Conservation (phyloP, 2,329 filamentous ascomycete genomes). For the Colletotrichum phormii region DNA sequence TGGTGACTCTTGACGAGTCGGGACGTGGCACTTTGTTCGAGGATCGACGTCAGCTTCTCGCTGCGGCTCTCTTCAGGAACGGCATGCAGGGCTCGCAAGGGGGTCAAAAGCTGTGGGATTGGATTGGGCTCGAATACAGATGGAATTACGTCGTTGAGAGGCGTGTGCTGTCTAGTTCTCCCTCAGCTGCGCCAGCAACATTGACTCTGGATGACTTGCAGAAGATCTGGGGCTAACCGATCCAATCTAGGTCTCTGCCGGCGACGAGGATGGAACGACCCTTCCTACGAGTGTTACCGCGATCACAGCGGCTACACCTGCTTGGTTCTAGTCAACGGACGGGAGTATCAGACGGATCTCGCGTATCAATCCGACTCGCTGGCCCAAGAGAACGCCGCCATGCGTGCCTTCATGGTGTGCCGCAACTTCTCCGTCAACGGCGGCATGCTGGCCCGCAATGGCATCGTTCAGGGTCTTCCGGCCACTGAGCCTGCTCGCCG, state of each 20-base stretch:
- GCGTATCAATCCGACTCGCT: constrained; percentile 84
- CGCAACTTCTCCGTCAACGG: constrained; percentile 97
- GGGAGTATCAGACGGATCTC: constrained; percentile 93
- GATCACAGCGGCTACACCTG: constrained; percentile 84
- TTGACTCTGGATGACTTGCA: constrained; percentile 6
- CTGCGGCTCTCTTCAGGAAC: constrained; percentile 28
- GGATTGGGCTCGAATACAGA: constrained; percentile 50
- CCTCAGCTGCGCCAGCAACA: constrained; percentile 24
- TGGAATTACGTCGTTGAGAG: constrained; percentile 40
- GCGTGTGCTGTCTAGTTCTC: constrained; percentile 7
- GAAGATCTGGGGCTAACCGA: constrained; percentile 47
- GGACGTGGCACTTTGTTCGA: constrained; percentile 3
- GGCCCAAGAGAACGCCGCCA: constrained; percentile 92
- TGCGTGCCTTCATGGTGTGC: constrained; percentile 97
- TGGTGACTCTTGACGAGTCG: constrained; percentile 17
- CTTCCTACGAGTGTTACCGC: constrained; percentile 85
- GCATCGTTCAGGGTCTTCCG: constrained; percentile 75
- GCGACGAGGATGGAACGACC: constrained; percentile 93
- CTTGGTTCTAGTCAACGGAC: constrained; percentile 93
- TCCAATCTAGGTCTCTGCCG: constrained; percentile 83
- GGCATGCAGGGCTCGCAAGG: neutral
- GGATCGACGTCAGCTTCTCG: constrained; percentile 17
- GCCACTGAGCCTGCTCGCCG: constrained; percentile 63
- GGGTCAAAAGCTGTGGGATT: constrained; percentile 13
- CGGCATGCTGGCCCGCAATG: constrained; percentile 83